Base-by-base conservation (phyloP, 805 yeast genomes). In the Lipomyces sp. region DNA sequence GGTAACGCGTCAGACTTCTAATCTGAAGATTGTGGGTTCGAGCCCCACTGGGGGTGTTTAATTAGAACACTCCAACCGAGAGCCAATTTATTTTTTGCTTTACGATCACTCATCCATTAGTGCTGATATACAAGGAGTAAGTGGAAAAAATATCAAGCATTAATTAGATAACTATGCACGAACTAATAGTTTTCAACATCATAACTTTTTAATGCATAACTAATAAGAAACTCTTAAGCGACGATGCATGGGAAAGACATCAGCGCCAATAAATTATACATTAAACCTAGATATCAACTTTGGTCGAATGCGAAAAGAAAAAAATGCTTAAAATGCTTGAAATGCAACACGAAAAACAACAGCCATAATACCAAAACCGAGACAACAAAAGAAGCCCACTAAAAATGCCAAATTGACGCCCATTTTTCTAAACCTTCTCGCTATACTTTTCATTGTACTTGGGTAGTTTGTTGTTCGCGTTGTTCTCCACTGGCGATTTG, bases 1-100 rank as follows among this genome's bases (percentile, higher is more conserved):
- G 71, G 71, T 69, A 69, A 68, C 71, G 72, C 72, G 72, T 69
- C 72, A 68, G 72, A 69, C 72, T 69, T 69, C 71, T 69, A 69
- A 69, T 69, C 72, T 68, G 72, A 69, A 69, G 72, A 68, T 68
- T 69, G 72, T 68, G 72, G 72, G 72, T 69, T 69, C 72, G 72
- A 69, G 72, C 68, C 72, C 72, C 72, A 68, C 72, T 64, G 69
- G 71, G 72, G 71, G 72, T 68, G 71, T 59, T 48, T 59, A 50
- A 13, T 37, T 0, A 50, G 24, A 13, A 55, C 60, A 59, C 63
- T 45, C 57, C 50, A 15, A 32, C 24, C 59, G 56, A 63, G 65
- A 50, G 66, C 57, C 34, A 10, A 30, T 63, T 15, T 48, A 56
- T 66, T 64, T 59, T 62, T 57, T 50, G 29, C 37, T 48, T 64